A percentile compares a stretch with the other conserved stretches of the same genome.
Evolutionary conservation across 2,329 filamentous ascomycete genomes (phyloP).

Genomic region (Fusarium bulbicola): DNA sequence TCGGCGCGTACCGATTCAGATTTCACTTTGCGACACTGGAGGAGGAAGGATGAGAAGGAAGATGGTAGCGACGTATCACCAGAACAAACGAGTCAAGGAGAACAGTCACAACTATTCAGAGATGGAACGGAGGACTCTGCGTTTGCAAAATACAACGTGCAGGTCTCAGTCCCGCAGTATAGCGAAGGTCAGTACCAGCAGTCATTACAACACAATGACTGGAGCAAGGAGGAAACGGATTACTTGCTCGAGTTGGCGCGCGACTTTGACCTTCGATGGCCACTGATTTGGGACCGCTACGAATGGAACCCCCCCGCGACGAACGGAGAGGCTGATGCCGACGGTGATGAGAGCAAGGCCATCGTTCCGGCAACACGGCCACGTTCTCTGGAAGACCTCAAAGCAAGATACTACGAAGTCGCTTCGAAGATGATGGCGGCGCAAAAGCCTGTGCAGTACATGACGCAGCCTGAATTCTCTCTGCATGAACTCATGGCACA

Average conservation of each 20-base stretch:
- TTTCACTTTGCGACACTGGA: slow-evolving; percentile 83
- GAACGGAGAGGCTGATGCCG: slow-evolving; percentile 56
- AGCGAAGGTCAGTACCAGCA: slow-evolving; percentile 86
- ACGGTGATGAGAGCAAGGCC: slow-evolving; percentile 60
- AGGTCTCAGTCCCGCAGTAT: slow-evolving; percentile 81
- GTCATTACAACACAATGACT: slow-evolving; percentile 77
- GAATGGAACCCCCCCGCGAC: slow-evolving; percentile 68
- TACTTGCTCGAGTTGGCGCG: slow-evolving; percentile 80
- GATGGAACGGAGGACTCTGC: slow-evolving; percentile 64
- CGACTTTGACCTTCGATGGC: slow-evolving; percentile 89
- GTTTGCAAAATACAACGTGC: slow-evolving; percentile 90
- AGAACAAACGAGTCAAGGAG: slow-evolving; percentile 43
- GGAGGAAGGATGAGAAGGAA: slow-evolving; percentile 65
- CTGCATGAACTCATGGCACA: slow-evolving; percentile 86
- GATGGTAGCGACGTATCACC: slow-evolving; percentile 42
- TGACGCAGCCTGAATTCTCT: slow-evolving; percentile 86
- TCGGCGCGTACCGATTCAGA: slow-evolving; percentile 74
- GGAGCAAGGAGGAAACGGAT: slow-evolving; percentile 93
- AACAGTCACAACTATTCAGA: slow-evolving; percentile 29
- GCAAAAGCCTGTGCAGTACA: slow-evolving; percentile 81
- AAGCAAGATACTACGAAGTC: slow-evolving; percentile 88
- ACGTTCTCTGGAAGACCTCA: slow-evolving; percentile 88
- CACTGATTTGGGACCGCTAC: slow-evolving; percentile 92
- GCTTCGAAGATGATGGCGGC: slow-evolving; percentile 83
- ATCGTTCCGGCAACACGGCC: slow-evolving; percentile 61